phyloP scores from a whole-genome alignment of 371 early-diverging fungal genomes.

The Gilbertella persicaria region DNA sequence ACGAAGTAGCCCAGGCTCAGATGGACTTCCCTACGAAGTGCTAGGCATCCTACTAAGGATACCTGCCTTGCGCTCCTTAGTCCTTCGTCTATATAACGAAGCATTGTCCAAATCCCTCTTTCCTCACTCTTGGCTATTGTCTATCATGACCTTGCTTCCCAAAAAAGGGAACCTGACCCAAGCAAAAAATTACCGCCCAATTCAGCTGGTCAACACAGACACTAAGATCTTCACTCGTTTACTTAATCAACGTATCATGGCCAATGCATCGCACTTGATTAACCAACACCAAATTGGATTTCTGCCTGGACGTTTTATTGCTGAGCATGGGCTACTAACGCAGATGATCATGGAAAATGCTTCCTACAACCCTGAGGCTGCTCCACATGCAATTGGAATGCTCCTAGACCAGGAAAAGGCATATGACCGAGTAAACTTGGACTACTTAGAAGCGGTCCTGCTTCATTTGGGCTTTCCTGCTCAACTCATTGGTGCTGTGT shows the following conservation, averaged over 20 bases:
- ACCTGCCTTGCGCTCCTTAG: background rate
- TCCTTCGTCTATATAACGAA: background rate
- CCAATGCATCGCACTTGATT: background rate
- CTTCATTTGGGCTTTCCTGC: background rate
- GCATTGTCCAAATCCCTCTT: background rate
- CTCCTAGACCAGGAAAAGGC: background rate
- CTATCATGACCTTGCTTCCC: conserved; percentile 19
- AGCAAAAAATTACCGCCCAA: conserved; percentile 24
- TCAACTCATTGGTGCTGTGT: background rate
- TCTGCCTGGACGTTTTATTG: background rate
- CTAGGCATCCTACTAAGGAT: background rate
- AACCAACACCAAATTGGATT: background rate
- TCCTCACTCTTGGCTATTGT: conserved; percentile 9
- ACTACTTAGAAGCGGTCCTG: background rate
- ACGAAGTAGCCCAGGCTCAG: background rate
- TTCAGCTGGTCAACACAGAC: conserved; percentile 13
- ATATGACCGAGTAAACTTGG: background rate
- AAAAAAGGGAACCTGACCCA: conserved; percentile 20
- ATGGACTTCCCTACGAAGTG: background rate
- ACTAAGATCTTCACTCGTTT: conserved; percentile 10
- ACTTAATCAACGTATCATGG: background rate
- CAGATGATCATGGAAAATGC: background rate
- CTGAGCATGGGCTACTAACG: background rate
- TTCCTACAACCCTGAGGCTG: background rate
- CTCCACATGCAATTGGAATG: background rate